Evolutionary conservation across 176 grass and related monocot genomes (phyloP), one percentile per base, ranked within the genome.

Genomic region (Cenchrus americanus): DNA sequence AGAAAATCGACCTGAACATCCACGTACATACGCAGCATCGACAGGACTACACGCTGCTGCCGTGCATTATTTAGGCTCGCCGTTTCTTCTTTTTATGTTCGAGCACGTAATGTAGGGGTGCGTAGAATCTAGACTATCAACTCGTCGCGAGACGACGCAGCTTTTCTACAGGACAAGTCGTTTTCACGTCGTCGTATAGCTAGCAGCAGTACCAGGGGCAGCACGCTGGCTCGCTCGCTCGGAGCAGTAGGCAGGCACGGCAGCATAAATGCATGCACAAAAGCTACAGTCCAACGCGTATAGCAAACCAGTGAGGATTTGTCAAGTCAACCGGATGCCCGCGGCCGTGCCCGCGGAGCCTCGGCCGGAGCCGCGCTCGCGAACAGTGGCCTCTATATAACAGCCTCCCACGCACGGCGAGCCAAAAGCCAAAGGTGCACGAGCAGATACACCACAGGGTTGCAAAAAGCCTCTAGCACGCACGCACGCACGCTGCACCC

Each of bases 121-220:
- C 49, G 21, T 78, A 90, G 88, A 83, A 90, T 86, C 88, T 90
- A 90, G 84, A 90, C 84, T 83, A 77, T 86, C 88, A 90, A 90
- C 86, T 86, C 88, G 66, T 30, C 74, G 64, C 27, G 6, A 34
- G 51, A 6, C 9, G 70, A 76, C 65, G 55, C 79, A 83, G 84
- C 84, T 90, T 90, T 83, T 86, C 74, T 90, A 90, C 88, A 86
- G 84, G 79, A 83, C 84, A 51, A 47, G 88, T 90, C 79, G 60
- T 82, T 90, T 83, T 86, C 84, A 90, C 74, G 50, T 85, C 34
- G 34, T 37, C 43, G 44, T 44, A 14, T 63, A 63, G 54, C 19
- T 49, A 44, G 58, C n/a, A 61, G 58, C 18, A 8, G 60, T 30
- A 30, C 11, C 55, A 21, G 22, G 50, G 50, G 82, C 78, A 77